A percentile compares a stretch with the other conserved stretches of the same genome.
These are phyloP conservation scores for Conoideocrella luteorostrata DNA, from an alignment of 2,329 filamentous ascomycete genomes.

Conservation along the genomic window DNA sequence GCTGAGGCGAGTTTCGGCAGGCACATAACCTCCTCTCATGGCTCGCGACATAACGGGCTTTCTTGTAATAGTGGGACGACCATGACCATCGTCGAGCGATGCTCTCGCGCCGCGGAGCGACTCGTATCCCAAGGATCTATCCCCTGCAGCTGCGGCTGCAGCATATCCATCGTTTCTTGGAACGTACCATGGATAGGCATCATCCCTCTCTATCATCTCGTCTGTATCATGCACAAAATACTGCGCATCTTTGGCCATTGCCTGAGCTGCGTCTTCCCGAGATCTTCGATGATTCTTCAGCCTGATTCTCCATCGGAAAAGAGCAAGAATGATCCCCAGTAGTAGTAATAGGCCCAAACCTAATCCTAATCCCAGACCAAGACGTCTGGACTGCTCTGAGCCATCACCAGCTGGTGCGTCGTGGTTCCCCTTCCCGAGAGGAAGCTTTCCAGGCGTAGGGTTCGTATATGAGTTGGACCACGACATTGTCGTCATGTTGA, in stretches of 20 bases:
- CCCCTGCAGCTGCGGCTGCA: slow-evolving; percentile 17
- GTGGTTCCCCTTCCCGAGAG: background rate
- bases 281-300: slow-evolving; percentile 27
- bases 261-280: slow-evolving; percentile 40
- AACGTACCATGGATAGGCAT: background rate
- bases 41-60: slow-evolving; percentile 25
- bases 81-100: slow-evolving; percentile 24
- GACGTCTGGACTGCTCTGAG: slow-evolving; percentile 17
- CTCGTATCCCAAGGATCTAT: slow-evolving; percentile 43
- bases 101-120: slow-evolving; percentile 31
- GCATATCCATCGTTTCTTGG: background rate
- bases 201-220: slow-evolving; percentile 40
- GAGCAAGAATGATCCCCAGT: slow-evolving; percentile 37
- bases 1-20: slow-evolving; percentile 21
- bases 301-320: slow-evolving; percentile 46
- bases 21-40: slow-evolving; percentile 24
- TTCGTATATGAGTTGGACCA: slow-evolving; percentile 48
- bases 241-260: slow-evolving; percentile 42
- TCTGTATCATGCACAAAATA: slow-evolving; percentile 38
- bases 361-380: slow-evolving; percentile 60
- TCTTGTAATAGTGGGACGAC: slow-evolving; percentile 23
- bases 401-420: slow-evolving; percentile 17
- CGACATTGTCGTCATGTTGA: slow-evolving; percentile 51
- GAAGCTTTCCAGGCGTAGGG: slow-evolving; percentile 22
- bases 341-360: slow-evolving; percentile 47